Evolutionary conservation across 2,329 filamentous ascomycete genomes (phyloP).

Genomic region (Cryphonectria radicalis): DNA sequence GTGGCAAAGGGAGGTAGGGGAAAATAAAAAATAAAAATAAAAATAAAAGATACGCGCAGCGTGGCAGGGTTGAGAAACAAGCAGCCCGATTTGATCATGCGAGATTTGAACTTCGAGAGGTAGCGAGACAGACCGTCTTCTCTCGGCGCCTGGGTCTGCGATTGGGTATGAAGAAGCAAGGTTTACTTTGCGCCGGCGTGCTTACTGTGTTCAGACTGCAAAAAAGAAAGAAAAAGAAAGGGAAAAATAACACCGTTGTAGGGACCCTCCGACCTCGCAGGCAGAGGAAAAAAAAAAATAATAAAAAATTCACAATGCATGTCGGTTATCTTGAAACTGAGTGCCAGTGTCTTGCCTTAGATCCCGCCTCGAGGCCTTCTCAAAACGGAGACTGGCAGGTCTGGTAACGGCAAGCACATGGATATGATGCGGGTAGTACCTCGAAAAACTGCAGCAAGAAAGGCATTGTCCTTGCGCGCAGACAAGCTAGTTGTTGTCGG

Average conservation of each 20-base stretch:
- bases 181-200: slow-evolving; percentile 1
- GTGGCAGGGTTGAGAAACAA: background rate
- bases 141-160: background rate
- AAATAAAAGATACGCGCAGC: background rate
- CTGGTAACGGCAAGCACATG: background rate
- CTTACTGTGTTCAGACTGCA: slow-evolving; percentile 12
- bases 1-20: background rate
- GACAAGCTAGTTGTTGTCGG: no score
- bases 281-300: background rate
- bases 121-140: background rate
- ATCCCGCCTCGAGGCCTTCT: background rate
- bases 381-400: background rate
- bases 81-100: slow-evolving; percentile 15
- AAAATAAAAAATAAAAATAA: background rate
- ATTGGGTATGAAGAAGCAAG: slow-evolving; percentile 14
- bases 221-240: background rate
- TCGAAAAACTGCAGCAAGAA: background rate
- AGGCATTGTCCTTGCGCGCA: background rate
- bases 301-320: background rate
- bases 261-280: slow-evolving; percentile 5
- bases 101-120: slow-evolving; percentile 16
- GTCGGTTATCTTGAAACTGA: background rate
- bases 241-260: slow-evolving; percentile 4
- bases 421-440: background rate
- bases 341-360: background rate